These are phyloP conservation scores for Escovopsis weberi DNA, from an alignment of 2,329 filamentous ascomycete genomes.

Conservation along the genomic window DNA sequence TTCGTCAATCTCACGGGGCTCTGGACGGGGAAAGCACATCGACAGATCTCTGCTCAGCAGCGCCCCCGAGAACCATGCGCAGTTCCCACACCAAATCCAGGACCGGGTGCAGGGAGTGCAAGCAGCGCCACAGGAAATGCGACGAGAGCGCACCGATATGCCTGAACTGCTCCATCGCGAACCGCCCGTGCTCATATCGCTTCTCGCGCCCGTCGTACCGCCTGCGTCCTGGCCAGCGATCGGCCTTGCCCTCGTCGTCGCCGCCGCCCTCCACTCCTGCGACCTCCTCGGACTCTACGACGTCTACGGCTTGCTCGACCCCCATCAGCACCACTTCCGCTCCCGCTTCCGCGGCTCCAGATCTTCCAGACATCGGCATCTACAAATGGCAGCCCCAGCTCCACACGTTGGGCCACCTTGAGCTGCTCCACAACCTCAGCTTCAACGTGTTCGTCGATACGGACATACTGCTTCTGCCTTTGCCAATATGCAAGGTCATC, in stretches of 20 bases:
- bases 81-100: slow-evolving; percentile 12
- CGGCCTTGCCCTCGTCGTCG: too few species aligned
- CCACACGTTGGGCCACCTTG: slow-evolving; percentile 15
- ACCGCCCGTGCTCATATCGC: slow-evolving; percentile 13
- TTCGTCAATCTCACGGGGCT: too few species aligned
- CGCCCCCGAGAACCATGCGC: slow-evolving; percentile 1
- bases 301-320: neutral
- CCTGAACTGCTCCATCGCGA: slow-evolving; percentile 13
- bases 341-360: too few species aligned
- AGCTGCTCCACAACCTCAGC: slow-evolving; percentile 11
- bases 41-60: too few species aligned
- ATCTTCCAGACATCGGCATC: neutral
- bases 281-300: neutral
- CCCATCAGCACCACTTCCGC: too few species aligned
- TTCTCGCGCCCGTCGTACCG: neutral
- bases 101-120: slow-evolving; percentile 14
- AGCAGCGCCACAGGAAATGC: slow-evolving; percentile 16
- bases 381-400: slow-evolving; percentile 5
- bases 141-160: slow-evolving; percentile 18
- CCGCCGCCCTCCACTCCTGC: too few species aligned
- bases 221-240: neutral
- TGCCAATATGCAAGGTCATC: neutral
- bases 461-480: neutral
- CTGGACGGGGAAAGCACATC: too few species aligned
- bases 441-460: neutral